Base-by-base conservation (phyloP, 768 basidiomycete species). In the Tricholoma hemisulphureum region DNA sequence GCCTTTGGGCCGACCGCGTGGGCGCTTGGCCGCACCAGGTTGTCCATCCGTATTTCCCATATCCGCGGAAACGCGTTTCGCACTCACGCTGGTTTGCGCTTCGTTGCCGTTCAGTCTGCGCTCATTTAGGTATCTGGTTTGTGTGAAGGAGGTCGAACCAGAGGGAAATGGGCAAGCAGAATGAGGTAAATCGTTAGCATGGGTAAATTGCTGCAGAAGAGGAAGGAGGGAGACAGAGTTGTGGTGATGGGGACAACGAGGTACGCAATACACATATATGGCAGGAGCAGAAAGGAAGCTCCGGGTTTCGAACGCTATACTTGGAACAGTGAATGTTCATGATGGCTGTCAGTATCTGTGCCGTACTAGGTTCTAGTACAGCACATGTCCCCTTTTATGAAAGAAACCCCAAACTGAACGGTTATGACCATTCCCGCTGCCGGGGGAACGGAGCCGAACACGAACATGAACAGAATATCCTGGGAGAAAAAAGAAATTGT, bases 1-100 rank as follows among this genome's bases (percentile, higher is more conserved):
- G 2, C 88, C 88, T 64, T 85, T 86, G 31, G 87, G 87, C 8
- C 87, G 73, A 24, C 87, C 87, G 41, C 87, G 75, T 0, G 87
- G 84, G 13, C 86, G 71, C 60, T 87, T 88, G 6, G 67, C 68
- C 14, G 64, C 58, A 9, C 55, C 63, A 24, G 61, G 61, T 20
- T 64, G 69, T 14, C 58, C 65, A 13, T 73, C 74, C 34, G 21
- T 55, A 60, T 24, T 55, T 51, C 53, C 48, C 23, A 61, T 53
- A 21, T 68, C 64, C 20, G 64, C 61, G 0, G 68, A 68, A 21
- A 60, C 59, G 35, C 74, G 67, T 68, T 78, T 73, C 24, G 60
- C 45, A 39, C 53, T 45, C 8, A 49, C 46, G 39, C 55, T 58
- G 21, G 58, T 60, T 55, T 71, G 68, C 16, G 67, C 48, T 52